Evolutionary conservation across 2,329 filamentous ascomycete species (phyloP), one percentile per base, ranked within the genome.

Genomic region (Aschersonia sp.): DNA sequence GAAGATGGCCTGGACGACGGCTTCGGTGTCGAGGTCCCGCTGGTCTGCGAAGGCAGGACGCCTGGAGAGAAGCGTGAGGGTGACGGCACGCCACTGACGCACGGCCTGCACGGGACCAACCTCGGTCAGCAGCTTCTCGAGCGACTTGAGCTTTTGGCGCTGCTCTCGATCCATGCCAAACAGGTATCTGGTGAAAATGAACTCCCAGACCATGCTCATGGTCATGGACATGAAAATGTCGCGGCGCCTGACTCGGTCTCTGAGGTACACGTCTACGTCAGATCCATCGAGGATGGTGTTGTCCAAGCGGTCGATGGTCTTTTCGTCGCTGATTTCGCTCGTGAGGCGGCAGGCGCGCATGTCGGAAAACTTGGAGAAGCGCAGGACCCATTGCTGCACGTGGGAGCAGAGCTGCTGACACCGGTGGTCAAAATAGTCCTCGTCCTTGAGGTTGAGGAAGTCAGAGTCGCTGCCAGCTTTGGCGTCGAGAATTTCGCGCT

Each of bases 201-300:
- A 95, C 65, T 98, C 92, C 89, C 89, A 98, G 46, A 98, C 82
- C 88, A 98, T 95, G 51, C 85, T 92, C 89, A 97, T 97, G 48
- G 90, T 87, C 64, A 98, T 88, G 39, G 88, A 92, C 87, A 97
- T 95, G 73, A 98, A 95, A 49, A 97, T 82, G 62, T 97, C 90
- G 50, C 90, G 81, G 51, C 92, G 83, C 58, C 78, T 82, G 47
- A 95, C 84, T 40, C 94, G 85, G 62, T 98, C 90, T 54, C 77
- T 77, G 45, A 98, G 81, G 59, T 94, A 92, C 49, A 73, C 71
- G 64, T 97, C 88, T 52, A 95, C 88, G 60, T 97, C 89, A 43
- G 87, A 87, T 52, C 90, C 92, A 66, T 98, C 94, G 30, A 98
- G 76, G 47, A 98, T 81, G 51, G 87, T 81, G 64, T 95, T 95